phyloP scores from a whole-genome alignment of 2,329 filamentous ascomycete genomes.

The Phaeosphaeriaceae sp. region DNA sequence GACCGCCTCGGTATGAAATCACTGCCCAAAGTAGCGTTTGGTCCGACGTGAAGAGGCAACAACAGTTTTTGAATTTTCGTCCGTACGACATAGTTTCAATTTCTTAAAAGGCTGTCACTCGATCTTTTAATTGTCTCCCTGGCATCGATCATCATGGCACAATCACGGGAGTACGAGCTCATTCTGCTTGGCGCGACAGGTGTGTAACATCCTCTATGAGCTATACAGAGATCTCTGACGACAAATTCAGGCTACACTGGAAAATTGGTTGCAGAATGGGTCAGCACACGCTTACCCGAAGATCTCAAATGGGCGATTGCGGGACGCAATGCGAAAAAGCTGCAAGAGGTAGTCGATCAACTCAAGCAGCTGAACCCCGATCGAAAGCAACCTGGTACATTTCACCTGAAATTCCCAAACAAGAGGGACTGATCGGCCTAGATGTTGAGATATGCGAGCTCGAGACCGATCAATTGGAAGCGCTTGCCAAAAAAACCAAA shows the following conservation, averaged over 20 bases:
- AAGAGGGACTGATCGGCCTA: conserved; percentile 14
- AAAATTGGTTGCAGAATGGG: conserved; percentile 75
- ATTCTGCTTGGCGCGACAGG: conserved; percentile 66
- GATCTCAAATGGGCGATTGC: conserved; percentile 88
- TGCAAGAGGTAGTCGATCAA: conserved; percentile 71
- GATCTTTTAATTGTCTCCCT: conserved; percentile 8
- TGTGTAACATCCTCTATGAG: background rate
- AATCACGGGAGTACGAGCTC: conserved; percentile 67
- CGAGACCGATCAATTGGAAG: conserved; percentile 57
- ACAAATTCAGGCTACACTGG: conserved; percentile 78
- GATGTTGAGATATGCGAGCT: conserved; percentile 52
- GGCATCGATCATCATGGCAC: conserved; percentile 7
- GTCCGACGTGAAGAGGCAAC: conserved; percentile 22
- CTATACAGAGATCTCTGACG: background rate
- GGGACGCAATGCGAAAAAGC: conserved; percentile 79
- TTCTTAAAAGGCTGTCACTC: conserved; percentile 10
- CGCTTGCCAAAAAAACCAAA: conserved; percentile 62
- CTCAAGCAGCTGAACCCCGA: conserved; percentile 73
- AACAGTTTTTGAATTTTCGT: conserved; percentile 12
- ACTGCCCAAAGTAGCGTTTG: conserved; percentile 28
- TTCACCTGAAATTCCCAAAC: conserved; percentile 3
- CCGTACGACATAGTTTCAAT: conserved; percentile 12
- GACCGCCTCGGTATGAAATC: conserved; percentile 15
- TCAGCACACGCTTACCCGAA: conserved; percentile 73
- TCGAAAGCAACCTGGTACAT: conserved; percentile 71